Percentiles rank a stretch among this genome's conserved stretches.
These are phyloP conservation scores for Murraya koenigii DNA, from an alignment of 345 rosid genomes.

Conservation along the genomic window DNA sequence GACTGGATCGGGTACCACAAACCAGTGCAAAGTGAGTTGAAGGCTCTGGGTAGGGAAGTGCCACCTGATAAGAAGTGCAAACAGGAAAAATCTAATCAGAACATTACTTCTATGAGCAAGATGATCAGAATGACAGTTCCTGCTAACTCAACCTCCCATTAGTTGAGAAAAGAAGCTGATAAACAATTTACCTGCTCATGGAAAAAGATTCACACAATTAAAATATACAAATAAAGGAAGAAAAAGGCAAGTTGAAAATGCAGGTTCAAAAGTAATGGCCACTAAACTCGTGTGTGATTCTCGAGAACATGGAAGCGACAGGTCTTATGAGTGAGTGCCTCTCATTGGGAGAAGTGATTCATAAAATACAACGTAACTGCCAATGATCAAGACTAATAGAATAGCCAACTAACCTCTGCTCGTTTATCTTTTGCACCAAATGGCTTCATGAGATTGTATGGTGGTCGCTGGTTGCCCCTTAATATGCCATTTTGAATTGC, in stretches of 20 bases:
- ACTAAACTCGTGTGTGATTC: neutral
- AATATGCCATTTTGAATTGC: conserved; percentile 83
- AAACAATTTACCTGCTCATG: neutral
- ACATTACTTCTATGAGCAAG: neutral
- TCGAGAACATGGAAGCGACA: neutral
- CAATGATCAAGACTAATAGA: neutral
- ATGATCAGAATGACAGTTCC: neutral
- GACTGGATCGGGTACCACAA: conserved; percentile 79
- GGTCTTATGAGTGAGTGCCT: neutral
- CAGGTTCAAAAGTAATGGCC: neutral
- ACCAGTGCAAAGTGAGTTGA: conserved; percentile 74
- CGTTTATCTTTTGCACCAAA: conserved; percentile 73
- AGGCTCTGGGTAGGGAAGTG: conserved; percentile 70
- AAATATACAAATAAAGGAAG: neutral
- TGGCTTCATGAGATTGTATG: conserved; percentile 77
- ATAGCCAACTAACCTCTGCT: conserved; percentile 38
- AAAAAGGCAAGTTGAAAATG: neutral
- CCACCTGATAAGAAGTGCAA: conserved; percentile 37
- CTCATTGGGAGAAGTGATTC: neutral
- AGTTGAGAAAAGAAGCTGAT: neutral
- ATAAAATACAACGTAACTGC: neutral
- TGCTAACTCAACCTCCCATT: neutral
- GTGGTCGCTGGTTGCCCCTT: conserved; percentile 75
- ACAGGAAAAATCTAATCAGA: neutral
- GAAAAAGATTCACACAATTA: neutral